Conservation (phyloP, 2,329 filamentous ascomycete species). For the Ceratocystis ficicola region DNA sequence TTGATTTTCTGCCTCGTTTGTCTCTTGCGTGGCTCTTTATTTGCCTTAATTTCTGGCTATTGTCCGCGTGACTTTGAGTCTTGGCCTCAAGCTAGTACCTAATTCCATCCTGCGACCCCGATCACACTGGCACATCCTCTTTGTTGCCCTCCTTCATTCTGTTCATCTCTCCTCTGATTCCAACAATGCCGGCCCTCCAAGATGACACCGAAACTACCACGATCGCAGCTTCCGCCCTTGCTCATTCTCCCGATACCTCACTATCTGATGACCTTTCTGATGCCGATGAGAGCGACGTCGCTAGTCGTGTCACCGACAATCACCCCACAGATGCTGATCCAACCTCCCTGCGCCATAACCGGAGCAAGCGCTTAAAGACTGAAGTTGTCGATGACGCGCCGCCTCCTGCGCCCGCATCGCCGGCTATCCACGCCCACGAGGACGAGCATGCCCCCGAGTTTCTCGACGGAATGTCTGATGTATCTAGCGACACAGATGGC, state of each 20-base stretch:
- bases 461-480: conserved; percentile 51
- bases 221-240: not conserved
- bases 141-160: not conserved
- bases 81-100: not conserved
- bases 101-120: too few species aligned
- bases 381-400: conserved; percentile 36
- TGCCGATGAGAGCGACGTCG: conserved; percentile 29
- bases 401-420: conserved; percentile 31
- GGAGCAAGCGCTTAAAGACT: conserved; percentile 37
- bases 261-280: conserved; percentile 26
- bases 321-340: not conserved
- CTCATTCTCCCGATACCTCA: conserved; percentile 11
- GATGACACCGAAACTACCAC: conserved; percentile 10
- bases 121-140: too few species aligned
- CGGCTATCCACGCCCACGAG: conserved; percentile 27
- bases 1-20: not conserved
- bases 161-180: not conserved
- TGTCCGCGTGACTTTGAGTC: not conserved
- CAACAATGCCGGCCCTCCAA: conserved; percentile 15
- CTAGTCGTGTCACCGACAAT: conserved; percentile 2
- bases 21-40: not conserved
- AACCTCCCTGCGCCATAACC: conserved; percentile 27
- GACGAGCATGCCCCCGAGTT: conserved; percentile 40
- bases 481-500: conserved; percentile 84
- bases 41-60: not conserved